Evolutionary conservation across 1,139 yeast species (phyloP).

Genomic region (Geotrichum candidum): DNA sequence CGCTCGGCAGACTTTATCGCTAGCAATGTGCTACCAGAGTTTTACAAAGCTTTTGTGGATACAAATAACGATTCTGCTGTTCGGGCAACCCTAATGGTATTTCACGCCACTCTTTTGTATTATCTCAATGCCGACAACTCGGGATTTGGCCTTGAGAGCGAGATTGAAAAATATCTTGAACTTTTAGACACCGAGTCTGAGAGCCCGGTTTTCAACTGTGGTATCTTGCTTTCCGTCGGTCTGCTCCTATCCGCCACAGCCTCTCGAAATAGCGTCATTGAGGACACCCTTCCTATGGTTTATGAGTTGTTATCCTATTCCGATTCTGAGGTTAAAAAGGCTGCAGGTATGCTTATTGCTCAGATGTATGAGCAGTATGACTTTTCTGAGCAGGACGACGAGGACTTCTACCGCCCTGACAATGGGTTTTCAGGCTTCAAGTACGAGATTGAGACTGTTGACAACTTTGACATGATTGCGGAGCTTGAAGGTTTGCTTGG

Average conservation of each 20-base stretch:
- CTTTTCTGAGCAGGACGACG: slow-evolving; percentile 38
- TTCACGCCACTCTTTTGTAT: slow-evolving; percentile 31
- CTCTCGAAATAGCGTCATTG: slow-evolving; percentile 28
- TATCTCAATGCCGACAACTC: slow-evolving; percentile 33
- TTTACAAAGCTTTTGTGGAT: slow-evolving; percentile 19
- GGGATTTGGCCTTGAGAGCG: slow-evolving; percentile 33
- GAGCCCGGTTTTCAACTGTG: slow-evolving; percentile 26
- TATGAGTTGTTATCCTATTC: slow-evolving; percentile 28
- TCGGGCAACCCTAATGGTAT: slow-evolving; percentile 27
- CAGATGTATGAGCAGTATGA: slow-evolving; percentile 55
- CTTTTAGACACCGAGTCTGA: slow-evolving; percentile 27
- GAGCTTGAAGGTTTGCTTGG: slow-evolving; percentile 1
- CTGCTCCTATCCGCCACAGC: slow-evolving; percentile 21
- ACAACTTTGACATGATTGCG: slow-evolving; percentile 45
- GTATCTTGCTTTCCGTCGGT: slow-evolving; percentile 34
- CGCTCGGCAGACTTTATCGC: slow-evolving; percentile 24
- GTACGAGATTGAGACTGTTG: slow-evolving; percentile 49
- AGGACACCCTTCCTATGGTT: slow-evolving; percentile 29
- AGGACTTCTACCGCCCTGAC: slow-evolving; percentile 28
- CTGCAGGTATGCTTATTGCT: slow-evolving; percentile 58
- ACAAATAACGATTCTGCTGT: slow-evolving; percentile 18
- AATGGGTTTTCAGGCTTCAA: slow-evolving; percentile 28
- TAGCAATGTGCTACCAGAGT: slow-evolving; percentile 20
- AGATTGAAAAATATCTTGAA: slow-evolving; percentile 27
- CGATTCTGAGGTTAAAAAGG: slow-evolving; percentile 31